Conservation (phyloP, 2,329 filamentous ascomycete genomes). For the Nothomitra cinnamomea region DNA sequence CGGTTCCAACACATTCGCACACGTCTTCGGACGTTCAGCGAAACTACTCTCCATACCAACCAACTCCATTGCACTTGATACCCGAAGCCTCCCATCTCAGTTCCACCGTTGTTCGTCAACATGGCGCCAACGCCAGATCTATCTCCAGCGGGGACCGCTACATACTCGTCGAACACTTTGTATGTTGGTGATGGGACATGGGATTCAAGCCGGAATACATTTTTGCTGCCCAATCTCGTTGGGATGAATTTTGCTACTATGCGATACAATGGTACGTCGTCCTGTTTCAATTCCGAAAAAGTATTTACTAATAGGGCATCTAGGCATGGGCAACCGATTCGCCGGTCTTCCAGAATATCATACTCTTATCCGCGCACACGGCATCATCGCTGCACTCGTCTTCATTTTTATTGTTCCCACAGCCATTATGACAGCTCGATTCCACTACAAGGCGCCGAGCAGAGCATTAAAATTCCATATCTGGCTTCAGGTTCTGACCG, state of each 20-base stretch:
- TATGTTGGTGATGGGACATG: slow-evolving; percentile 69
- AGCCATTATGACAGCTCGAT: slow-evolving; percentile 58
- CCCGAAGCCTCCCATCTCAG: background rate
- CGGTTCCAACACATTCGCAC: too few relatives aligned
- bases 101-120: background rate
- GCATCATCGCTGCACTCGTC: slow-evolving; percentile 50
- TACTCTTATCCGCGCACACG: slow-evolving; percentile 52
- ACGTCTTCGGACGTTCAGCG: background rate
- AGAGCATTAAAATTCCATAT: slow-evolving; percentile 52
- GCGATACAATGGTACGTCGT: slow-evolving; percentile 56
- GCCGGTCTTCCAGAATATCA: slow-evolving; percentile 52
- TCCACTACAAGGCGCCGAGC: slow-evolving; percentile 45
- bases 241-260: slow-evolving; percentile 68
- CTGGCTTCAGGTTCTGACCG: slow-evolving; percentile 53
- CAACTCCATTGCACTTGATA: background rate
- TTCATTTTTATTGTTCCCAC: slow-evolving; percentile 59
- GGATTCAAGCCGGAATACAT: slow-evolving; percentile 61
- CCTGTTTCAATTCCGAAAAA: background rate
- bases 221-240: slow-evolving; percentile 59
- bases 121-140: slow-evolving; percentile 29
- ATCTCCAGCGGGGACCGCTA: slow-evolving; percentile 53
- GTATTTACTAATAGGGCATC: background rate
- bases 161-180: slow-evolving; percentile 58
- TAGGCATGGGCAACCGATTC: slow-evolving; percentile 73
- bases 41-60: background rate